A percentile compares a stretch with the other conserved stretches of the same genome.
phyloP scores from a whole-genome alignment of 768 basidiomycete species.

The Amanita exitialis region DNA sequence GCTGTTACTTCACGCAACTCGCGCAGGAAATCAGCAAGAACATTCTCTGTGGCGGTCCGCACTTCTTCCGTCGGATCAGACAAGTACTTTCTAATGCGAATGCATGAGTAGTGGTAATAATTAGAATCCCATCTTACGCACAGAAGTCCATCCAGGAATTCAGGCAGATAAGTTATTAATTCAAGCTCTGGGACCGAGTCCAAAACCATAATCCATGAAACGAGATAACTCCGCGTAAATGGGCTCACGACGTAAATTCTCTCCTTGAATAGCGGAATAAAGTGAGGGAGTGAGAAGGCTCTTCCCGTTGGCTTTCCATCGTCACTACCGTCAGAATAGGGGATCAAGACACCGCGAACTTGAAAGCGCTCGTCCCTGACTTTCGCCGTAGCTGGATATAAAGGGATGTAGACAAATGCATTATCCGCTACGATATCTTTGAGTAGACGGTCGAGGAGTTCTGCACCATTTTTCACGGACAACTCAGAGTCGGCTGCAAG shows the following conservation, averaged over 20 bases:
- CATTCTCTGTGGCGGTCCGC: constrained; percentile 79
- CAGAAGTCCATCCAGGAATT: constrained; percentile 91
- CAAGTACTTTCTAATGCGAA: constrained; percentile 70
- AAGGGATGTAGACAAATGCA: constrained; percentile 88
- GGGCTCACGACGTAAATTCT: constrained; percentile 94
- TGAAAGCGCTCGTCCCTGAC: constrained; percentile 49
- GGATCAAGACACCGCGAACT: constrained; percentile 51
- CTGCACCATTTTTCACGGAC: constrained; percentile 97
- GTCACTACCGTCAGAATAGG: constrained; percentile 43
- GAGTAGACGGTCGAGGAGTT: constrained; percentile 90
- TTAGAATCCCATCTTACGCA: constrained; percentile 28
- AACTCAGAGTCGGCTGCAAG: constrained; percentile 92
- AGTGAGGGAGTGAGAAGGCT: constrained; percentile 90
- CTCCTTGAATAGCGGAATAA: constrained; percentile 89
- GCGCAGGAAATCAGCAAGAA: constrained; percentile 81
- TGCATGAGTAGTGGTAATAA: constrained; percentile 5
- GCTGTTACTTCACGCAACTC: constrained; percentile 83
- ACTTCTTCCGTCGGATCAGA: constrained; percentile 95
- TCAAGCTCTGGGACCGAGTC: constrained; percentile 97
- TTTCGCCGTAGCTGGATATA: constrained; percentile 73
- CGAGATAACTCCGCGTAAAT: constrained; percentile 92
- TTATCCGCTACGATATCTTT: constrained; percentile 98
- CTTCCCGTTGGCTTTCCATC: constrained; percentile 28
- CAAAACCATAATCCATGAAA: constrained; percentile 92
- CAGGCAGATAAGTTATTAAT: constrained; percentile 87